Evolutionary conservation across 1,139 yeast genomes (phyloP), one percentile per base, ranked within the genome.

Genomic region (Debaryomyces sp.): DNA sequence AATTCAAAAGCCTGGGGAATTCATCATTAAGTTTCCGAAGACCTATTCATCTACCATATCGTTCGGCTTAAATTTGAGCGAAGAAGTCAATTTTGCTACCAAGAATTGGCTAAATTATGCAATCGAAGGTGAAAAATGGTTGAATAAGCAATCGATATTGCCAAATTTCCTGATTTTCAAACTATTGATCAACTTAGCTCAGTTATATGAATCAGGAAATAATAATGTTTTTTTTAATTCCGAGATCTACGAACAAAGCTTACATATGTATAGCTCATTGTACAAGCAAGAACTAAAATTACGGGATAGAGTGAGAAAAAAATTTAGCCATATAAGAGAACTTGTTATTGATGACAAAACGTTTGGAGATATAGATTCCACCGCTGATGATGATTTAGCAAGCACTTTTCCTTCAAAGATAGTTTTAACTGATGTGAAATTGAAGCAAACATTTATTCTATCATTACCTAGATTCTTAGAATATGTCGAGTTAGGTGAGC

Each of bases 1-100:
- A 0, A 59, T 75, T 12, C 91, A 86, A 61, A 70, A 69, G 33
- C 83, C 86, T 0, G 89, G 89, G 0, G 87, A 86, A 42, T 73
- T 75, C 50, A 66, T 86, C 4, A 66, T 85, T 45, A 82, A 78
- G 48, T 82, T 69, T 51, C 90, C 91, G 0, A 73, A 75, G 49
- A 61, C 81, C 1, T 84, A 80, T 58, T 68, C 83, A 0, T 64
- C 82, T 9, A 66, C 67, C 3, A 60, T 83, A 3, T 80, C 86
- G 0, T 62, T 80, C 26, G 90, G 89, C 0, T 72, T 81, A 43
- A 76, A 75, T 45, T 66, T 84, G 9, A 74, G 79, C 45, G 88
- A 85, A 61, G 75, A 76, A 41, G 80, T 78, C 1, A 75, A 77
- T 50, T 77, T 85, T 63, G 86, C 87, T 1, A 74, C 86, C 0